Evolutionary conservation across 768 basidiomycete species (phyloP), one percentile per base, ranked within the genome.

Genomic region (Porphyrellus cyaneotinctus): DNA sequence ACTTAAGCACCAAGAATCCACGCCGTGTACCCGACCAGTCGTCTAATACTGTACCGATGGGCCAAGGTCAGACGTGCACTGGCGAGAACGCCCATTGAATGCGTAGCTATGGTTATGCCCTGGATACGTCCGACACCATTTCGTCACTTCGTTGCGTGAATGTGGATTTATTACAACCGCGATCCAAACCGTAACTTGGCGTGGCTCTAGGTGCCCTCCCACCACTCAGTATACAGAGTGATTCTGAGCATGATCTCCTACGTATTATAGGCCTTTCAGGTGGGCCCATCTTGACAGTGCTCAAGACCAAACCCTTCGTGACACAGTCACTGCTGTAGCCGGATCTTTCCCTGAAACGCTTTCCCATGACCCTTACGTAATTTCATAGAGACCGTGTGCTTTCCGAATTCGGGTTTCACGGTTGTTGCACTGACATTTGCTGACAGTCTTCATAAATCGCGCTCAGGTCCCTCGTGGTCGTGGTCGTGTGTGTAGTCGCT

Each of bases 281-380:
- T n/a, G n/a, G n/a, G n/a, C n/a, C n/a, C n/a, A n/a, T n/a, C n/a
- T n/a, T n/a, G n/a, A n/a, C n/a, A n/a, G n/a, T n/a, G n/a, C 28
- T 28, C 20, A 33, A 38, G 38, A 35, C 35, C 12, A 9, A 14
- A 47, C 30, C 28, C 23, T 50, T 22, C 20, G 22, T 33, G 41
- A 53, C 47, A 26, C 45, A 39, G 60, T 26, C 42, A 15, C 23
- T 12, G 45, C 4, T 30, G 32, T 31, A 12, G 13, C 47, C 56
- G 56, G 56, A 41, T 64, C 55, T 52, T 54, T 39, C 62, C 61
- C 12, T 58, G 62, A 54, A 64, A 64, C 58, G 37, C 30, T 42
- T 50, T 49, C 37, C 20, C 37, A 44, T 35, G 42, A 44, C n/a
- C n/a, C n/a, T n/a, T 42, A 47, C 47, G 50, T 60, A 28, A 51